Conservation (phyloP, 352 stramenopile genomes). For the Globisporangium mamillatum region DNA sequence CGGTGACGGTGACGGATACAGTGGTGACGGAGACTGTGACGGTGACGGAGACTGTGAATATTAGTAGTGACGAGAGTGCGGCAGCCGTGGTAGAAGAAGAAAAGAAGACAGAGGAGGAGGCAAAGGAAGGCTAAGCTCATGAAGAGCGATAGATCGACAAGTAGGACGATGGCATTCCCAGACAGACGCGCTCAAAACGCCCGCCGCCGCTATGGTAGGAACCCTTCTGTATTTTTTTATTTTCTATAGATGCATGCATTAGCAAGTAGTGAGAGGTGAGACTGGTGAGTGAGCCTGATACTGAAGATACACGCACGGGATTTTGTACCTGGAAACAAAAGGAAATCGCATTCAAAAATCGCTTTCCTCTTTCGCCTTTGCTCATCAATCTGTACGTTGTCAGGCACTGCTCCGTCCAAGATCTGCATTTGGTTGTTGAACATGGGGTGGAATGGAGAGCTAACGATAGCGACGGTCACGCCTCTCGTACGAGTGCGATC, state of each 20-base stretch:
- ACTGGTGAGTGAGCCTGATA: constrained; percentile 9
- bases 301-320: constrained; percentile 17
- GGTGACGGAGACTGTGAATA: constrained; percentile 16
- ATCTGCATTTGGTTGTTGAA: background rate
- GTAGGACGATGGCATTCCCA: constrained; percentile 7
- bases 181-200: constrained; percentile 1
- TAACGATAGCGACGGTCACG: constrained; percentile 20
- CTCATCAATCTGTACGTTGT: background rate
- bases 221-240: constrained; percentile 16
- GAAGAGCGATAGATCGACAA: constrained; percentile 17
- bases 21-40: constrained; percentile 20
- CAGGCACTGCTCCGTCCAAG: background rate
- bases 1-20: constrained; percentile 7
- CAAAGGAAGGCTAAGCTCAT: constrained; percentile 14
- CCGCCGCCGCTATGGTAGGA: background rate
- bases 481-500: constrained; percentile 24
- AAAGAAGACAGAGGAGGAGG: constrained; percentile 7
- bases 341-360: background rate
- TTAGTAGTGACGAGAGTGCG: constrained; percentile 18
- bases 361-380: background rate
- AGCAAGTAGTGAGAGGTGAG: constrained; percentile 6
- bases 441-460: background rate
- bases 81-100: constrained; percentile 10
- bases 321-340: constrained; percentile 7
- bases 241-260: constrained; percentile 16